Base-by-base conservation (phyloP, 208 protist genomes). In the Leishmania mexicana region DNA sequence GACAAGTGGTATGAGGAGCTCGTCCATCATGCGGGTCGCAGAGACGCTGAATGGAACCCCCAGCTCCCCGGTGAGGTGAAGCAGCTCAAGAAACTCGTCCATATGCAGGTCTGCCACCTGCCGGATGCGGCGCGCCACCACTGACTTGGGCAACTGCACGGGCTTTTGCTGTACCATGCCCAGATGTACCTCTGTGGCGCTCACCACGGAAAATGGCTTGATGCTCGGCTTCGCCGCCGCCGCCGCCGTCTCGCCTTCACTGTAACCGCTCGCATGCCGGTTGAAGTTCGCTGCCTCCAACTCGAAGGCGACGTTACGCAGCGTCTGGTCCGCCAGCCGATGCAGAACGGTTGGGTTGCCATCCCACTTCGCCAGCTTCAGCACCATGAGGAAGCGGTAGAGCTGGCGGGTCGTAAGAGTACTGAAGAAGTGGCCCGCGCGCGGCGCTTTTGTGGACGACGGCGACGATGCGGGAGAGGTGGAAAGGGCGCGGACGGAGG, bases 241-340 rank as follows among this genome's bases (percentile, higher is more conserved):
- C n/a, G 21, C 53, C 3, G 2, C 71, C 51, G 11, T 5, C 15
- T 28, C 7, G 0, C 57, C 57, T 57, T 24, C 42, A 40, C 24
- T 47, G 51, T n/a, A 45, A 5, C 5, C 11, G 65, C 47, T 45
- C 75, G 24, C 42, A 8, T 28, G 49, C 1, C 11, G 31, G 1
- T 3, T 58, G 42, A 77, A 78, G 31, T 73, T 77, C n/a, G 68
- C 70, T 0, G 89, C 89, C 76, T 96, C 91, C 11, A 84, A 79
- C 72, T 96, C 93, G 81, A 96, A 94, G 31, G 84, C 91, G 72
- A 96, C 89, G 79, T 96, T 95, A 71, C 93, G 92, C 49, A 96
- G 75, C 24, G 90, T 89, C 76, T 91, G 88, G 75, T 95, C 90
- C 0, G 89, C 84, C 60, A 96, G 86, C 31, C 89, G 85, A 78